A percentile compares a stretch with the other conserved stretches of the same genome.
Evolutionary conservation across 805 yeast genomes (phyloP).

Genomic region (Candida dajiaensis): DNA sequence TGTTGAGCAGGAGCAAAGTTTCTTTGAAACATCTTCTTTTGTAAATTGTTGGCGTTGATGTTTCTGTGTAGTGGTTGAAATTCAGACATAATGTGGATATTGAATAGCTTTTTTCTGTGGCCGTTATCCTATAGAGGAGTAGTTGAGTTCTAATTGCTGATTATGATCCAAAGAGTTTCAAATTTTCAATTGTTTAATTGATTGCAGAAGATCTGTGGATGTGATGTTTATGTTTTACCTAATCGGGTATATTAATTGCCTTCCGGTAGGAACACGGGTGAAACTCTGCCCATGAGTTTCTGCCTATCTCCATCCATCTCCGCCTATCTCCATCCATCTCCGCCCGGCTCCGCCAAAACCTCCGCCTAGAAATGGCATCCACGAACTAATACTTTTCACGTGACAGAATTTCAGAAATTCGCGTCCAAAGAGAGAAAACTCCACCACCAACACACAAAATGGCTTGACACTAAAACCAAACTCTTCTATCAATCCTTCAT

Average conservation of each 20-base stretch:
- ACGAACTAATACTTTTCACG: no score
- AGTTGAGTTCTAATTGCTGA: no score
- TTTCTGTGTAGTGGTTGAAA: slow-evolving; percentile 25
- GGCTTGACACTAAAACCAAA: no score
- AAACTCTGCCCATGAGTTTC: background rate
- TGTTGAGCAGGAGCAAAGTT: slow-evolving; percentile 5
- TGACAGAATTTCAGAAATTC: no score
- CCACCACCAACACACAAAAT: no score
- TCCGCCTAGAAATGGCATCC: no score
- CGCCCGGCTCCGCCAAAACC: no score
- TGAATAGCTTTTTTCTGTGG: background rate
- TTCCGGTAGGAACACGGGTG: background rate
- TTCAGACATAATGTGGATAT: slow-evolving; percentile 16
- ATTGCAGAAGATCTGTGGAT: background rate
- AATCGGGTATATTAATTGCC: background rate
- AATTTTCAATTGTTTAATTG: background rate
- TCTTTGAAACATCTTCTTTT: slow-evolving; percentile 19
- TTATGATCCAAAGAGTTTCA: background rate
- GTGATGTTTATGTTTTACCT: slow-evolving; percentile 1
- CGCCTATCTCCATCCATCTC: no score
- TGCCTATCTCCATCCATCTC: no score
- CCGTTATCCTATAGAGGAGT: no score
- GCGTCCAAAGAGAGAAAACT: no score
- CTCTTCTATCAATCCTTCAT: no score
- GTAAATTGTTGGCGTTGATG: slow-evolving; percentile 5